phyloP scores from a whole-genome alignment of 805 yeast species.

The Candida rishiriensis region DNA sequence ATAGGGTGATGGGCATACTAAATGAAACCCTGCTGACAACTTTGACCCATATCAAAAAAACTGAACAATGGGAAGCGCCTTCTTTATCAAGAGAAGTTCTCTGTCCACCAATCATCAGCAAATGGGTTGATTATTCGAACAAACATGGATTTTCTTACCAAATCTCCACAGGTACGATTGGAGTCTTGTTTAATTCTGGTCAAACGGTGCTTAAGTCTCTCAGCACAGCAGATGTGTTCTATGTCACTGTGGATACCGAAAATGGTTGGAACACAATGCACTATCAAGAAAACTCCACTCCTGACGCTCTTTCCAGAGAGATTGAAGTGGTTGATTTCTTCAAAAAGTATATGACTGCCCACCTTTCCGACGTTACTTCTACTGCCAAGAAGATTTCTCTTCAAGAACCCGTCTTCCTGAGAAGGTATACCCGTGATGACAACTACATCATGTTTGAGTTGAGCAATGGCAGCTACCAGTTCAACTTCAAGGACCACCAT shows the following conservation, averaged over 20 bases:
- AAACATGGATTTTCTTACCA: constrained; percentile 95
- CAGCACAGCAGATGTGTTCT: constrained; percentile 62
- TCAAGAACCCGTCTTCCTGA: constrained; percentile 67
- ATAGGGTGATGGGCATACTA: constrained; percentile 23
- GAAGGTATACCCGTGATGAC: constrained; percentile 76
- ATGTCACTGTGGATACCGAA: constrained; percentile 44
- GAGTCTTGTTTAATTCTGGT: constrained; percentile 83
- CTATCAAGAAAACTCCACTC: constrained; percentile 38
- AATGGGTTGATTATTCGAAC: constrained; percentile 98
- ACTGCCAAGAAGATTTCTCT: constrained; percentile 42
- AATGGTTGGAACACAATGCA: constrained; percentile 54
- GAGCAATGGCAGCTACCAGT: constrained; percentile 89
- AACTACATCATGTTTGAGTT: constrained; percentile 87
- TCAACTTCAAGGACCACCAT: constrained; percentile 93
- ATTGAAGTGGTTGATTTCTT: constrained; percentile 85
- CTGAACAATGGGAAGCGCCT: constrained; percentile 20
- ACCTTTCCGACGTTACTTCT: constrained; percentile 75
- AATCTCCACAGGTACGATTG: constrained; percentile 82
- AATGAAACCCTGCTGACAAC: constrained; percentile 27
- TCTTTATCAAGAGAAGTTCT: constrained; percentile 8
- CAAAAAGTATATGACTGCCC: constrained; percentile 87
- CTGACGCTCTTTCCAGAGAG: constrained; percentile 56
- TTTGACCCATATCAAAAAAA: constrained; percentile 22
- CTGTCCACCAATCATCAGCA: constrained; percentile 69
- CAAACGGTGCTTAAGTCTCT: constrained; percentile 72